Evolutionary conservation across 2,329 filamentous ascomycete genomes (phyloP), one percentile per base, ranked within the genome.

Genomic region (Neofusicoccum umdonicola): DNA sequence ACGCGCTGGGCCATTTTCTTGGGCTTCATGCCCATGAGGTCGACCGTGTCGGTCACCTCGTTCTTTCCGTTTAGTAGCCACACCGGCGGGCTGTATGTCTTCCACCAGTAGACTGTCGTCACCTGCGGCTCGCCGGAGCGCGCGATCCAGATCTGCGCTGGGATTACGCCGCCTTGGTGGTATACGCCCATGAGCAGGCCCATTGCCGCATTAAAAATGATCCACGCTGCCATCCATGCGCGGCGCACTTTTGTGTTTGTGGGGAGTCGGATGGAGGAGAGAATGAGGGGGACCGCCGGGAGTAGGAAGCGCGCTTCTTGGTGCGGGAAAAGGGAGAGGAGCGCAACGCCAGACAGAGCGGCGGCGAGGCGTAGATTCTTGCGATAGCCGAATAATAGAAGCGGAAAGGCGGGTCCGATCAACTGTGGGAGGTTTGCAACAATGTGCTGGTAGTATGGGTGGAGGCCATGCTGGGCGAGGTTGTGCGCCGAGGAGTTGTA

Each of bases 21-120:
- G 6, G 87, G 87, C 44, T 85, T 81, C 78, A 91, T 84, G 3
- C 90, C 89, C 87, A 92, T 93, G 19, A 93, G 80, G 71, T 93
- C 91, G 66, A 83, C 82, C 1, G 90, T 93, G 35, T 79, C 82
- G n/a, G 93, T 78, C 9, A 90, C 83, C 69, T 88, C 85, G 68
- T 90, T 92, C 76, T 90, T 90, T 62, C 89, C 88, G 68, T 92
- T 89, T 6, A 93, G 81, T 19, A 94, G 83, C 90, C 91, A 94
- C 41, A 90, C 88, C 0, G 91, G 91, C 17, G 91, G 91, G 73
- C 88, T 90, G 73, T 93, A 93, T 1, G 91, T 93, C 75, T 93
- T 93, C 91, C 91, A 94, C 91, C 91, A 94, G 58, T 91, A 82
- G 3, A 88, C 89, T 39, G 89, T 83, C 4, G 52, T 56, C 13